phyloP scores from a whole-genome alignment of 805 yeast species.

The Cyberlindnera lachancei region DNA sequence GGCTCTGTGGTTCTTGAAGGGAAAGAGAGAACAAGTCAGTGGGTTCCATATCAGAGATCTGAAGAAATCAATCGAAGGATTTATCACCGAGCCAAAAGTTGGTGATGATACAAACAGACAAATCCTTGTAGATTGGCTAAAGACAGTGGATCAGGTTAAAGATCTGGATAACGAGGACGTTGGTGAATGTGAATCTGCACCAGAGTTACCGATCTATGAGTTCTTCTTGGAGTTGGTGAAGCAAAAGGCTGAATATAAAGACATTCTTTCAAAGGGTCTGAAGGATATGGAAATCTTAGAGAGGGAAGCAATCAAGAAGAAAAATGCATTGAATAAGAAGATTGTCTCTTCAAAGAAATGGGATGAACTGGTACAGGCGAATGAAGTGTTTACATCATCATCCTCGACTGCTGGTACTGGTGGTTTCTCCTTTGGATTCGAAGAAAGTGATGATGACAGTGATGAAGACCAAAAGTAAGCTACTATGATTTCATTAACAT shows the following conservation, averaged over 20 bases:
- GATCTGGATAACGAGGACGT: conserved; percentile 48
- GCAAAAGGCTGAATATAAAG: conserved; percentile 28
- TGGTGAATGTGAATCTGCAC: conserved; percentile 40
- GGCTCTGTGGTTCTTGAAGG: conserved; percentile 60
- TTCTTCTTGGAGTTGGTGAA: conserved; percentile 46
- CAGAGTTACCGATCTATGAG: conserved; percentile 53
- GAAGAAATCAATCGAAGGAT: conserved; percentile 25
- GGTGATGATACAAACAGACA: conserved; percentile 10
- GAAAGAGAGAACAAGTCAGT: conserved; percentile 63
- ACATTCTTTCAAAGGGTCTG: conserved; percentile 30
- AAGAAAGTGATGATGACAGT: conserved; percentile 17
- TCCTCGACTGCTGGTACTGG: no score
- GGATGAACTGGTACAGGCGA: conserved; percentile 32
- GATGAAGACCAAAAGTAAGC: neutral
- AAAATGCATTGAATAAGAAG: conserved; percentile 5
- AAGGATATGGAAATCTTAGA: conserved; percentile 28
- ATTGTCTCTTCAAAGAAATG: conserved; percentile 43
- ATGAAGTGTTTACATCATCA: no score
- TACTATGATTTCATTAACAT: neutral
- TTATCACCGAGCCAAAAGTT: conserved; percentile 21
- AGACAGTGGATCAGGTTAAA: conserved; percentile 22
- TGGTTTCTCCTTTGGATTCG: conserved; percentile 20
- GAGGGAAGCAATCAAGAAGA: conserved; percentile 19
- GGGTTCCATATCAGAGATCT: conserved; percentile 66
- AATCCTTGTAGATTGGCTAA: conserved; percentile 24